Evolutionary conservation across 108 stramenopile genomes (phyloP).

Genomic region (Cyclotella baltica): DNA sequence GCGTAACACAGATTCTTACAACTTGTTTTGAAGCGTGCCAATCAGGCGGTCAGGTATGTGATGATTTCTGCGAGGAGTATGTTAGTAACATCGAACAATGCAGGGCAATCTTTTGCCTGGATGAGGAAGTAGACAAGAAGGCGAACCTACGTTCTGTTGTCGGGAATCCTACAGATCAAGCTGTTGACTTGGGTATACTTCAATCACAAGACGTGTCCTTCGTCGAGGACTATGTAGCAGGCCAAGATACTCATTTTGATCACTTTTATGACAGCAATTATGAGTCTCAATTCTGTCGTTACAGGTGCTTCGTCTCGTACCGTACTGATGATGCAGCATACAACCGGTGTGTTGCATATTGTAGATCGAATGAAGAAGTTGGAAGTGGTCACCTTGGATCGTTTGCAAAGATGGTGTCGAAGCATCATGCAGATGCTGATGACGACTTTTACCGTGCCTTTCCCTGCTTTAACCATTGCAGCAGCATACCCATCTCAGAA

Average conservation of each 20-base stretch:
- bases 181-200: background rate
- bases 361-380: too few relatives aligned
- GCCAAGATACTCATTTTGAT: background rate
- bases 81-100: background rate
- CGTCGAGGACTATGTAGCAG: background rate
- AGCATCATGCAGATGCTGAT: too few relatives aligned
- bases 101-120: background rate
- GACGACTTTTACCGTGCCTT: too few relatives aligned
- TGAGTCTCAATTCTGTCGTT: too few relatives aligned
- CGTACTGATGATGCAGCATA: too few relatives aligned
- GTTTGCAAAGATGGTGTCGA: too few relatives aligned
- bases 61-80: background rate
- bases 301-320: too few relatives aligned
- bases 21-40: background rate
- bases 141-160: background rate
- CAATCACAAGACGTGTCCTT: background rate
- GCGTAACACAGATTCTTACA: too few relatives aligned
- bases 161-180: background rate
- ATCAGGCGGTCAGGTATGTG: background rate
- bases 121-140: background rate
- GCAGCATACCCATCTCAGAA: background rate
- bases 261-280: too few relatives aligned
- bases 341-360: too few relatives aligned
- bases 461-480: background rate
- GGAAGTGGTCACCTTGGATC: too few relatives aligned